Base-by-base conservation (phyloP, 2,329 filamentous ascomycete genomes). In the Aspergillus vadensis region DNA sequence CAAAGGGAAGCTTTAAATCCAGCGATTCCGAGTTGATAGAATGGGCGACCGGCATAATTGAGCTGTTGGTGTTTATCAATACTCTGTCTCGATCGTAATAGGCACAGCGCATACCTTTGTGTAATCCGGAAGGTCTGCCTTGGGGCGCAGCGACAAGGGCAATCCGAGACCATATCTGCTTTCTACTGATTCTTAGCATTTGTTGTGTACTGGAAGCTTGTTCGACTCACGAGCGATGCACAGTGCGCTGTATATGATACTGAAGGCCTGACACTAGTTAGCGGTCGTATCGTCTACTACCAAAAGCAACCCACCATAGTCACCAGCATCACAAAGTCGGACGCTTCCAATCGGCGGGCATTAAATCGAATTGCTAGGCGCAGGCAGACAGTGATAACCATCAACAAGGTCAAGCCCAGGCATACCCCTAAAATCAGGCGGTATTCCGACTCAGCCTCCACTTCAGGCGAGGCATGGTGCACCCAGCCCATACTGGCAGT, bases 1-100 rank as follows among this genome's bases (percentile, higher is more conserved):
- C 83, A 74, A 2, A 85, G 73, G 0, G 83, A 82, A 27, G 84
- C 79, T 67, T 85, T 85, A 77, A 85, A 85, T 59, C 83, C 83
- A 61, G 80, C 81, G 68, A 85, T 83, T 39, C 83, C 83, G 7
- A 83, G 53, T 62, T 85, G 82, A 61, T 85, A 85, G 48, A 85
- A 79, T 0, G 83, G 83, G 2, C 83, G 78, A 2, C 82, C 83
- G 5, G 80, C 80, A 63, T 78, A 85, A 68, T 85, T 85, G 66
- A 83, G 72, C 57, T 81, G 68, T 15, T 10, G 12, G 25, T 9
- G 2, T 1, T 2, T 12, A 9, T 52, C 17, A 36, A 23, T 39
- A 57, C 17, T 19, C 43, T 25, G 9, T 32, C 4, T 27, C 8
- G 38, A 12, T 4, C 15, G 25, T 0, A 3, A 3, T 6, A 17